Conservation (phyloP, 1,139 yeast species). For the Saccharomycopsis phalli region DNA sequence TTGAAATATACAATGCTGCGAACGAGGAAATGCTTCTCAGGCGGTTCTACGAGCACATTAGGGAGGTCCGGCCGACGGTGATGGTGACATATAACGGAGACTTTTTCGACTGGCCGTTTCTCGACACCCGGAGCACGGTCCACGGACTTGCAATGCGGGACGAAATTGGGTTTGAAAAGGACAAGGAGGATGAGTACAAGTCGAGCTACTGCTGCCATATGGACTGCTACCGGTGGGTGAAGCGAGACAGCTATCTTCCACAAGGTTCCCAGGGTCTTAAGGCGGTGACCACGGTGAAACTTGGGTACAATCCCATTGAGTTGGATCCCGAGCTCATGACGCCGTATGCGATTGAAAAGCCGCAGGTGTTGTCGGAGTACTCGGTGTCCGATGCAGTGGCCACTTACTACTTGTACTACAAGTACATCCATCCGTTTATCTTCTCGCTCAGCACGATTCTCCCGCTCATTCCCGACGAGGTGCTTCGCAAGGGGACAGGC, state of each 20-base stretch:
- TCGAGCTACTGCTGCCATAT: slow-evolving; percentile 90
- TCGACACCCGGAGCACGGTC: slow-evolving; percentile 73
- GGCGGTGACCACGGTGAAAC: slow-evolving; percentile 92
- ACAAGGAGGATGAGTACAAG: slow-evolving; percentile 86
- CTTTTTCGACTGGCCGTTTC: slow-evolving; percentile 98
- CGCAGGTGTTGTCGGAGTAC: slow-evolving; percentile 88
- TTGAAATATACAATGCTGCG: slow-evolving; percentile 82
- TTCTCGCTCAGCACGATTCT: slow-evolving; percentile 92
- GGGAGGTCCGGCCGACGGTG: slow-evolving; percentile 85
- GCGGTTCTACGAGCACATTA: slow-evolving; percentile 81
- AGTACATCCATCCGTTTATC: slow-evolving; percentile 95
- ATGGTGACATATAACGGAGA: slow-evolving; percentile 98
- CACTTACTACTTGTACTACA: slow-evolving; percentile 89
- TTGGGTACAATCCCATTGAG: slow-evolving; percentile 95
- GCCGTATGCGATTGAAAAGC: slow-evolving; percentile 90
- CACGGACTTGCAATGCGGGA: slow-evolving; percentile 86
- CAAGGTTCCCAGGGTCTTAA: slow-evolving; percentile 98
- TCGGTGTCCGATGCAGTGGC: slow-evolving; percentile 99
- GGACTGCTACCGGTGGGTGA: slow-evolving; percentile 99
- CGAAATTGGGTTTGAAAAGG: slow-evolving; percentile 90
- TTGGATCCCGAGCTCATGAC: slow-evolving; percentile 97
- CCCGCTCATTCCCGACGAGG: slow-evolving; percentile 96
- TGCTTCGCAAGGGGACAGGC: slow-evolving; percentile 94
- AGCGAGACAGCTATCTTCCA: slow-evolving; percentile 93
- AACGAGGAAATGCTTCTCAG: slow-evolving; percentile 69